These are phyloP conservation scores for Blastocladiella britannica DNA, from an alignment of 192 early-diverging fungal genomes.

Conservation along the genomic window DNA sequence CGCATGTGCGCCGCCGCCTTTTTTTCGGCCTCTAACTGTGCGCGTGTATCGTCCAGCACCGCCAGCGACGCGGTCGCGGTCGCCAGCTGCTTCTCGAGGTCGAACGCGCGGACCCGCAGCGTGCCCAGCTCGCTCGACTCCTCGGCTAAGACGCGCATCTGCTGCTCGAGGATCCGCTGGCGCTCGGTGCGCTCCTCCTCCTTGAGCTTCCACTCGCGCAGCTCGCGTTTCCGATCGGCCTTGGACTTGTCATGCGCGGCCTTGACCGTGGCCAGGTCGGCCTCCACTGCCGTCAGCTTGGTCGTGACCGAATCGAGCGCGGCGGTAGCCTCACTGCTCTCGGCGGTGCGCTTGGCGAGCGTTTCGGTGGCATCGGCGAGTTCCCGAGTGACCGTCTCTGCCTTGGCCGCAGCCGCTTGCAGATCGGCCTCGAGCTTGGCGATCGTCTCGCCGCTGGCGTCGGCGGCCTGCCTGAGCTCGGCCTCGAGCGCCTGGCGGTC, in stretches of 20 bases:
- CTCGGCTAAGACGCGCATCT: not conserved
- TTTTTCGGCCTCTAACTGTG: not conserved
- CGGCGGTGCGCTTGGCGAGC: too few species aligned
- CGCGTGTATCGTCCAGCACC: not conserved
- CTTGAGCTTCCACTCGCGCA: not conserved
- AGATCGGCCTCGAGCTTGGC: slow-evolving; percentile 6
- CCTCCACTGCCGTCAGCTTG: not conserved
- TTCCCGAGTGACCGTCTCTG: slow-evolving; percentile 7
- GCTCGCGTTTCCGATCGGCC: not conserved
- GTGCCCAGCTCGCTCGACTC: not conserved
- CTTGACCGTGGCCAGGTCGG: not conserved
- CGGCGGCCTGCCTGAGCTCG: slow-evolving; percentile 6
- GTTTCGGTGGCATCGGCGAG: slow-evolving; percentile 1
- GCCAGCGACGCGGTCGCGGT: not conserved
- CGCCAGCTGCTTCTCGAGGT: not conserved
- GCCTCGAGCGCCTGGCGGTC: slow-evolving; percentile 11
- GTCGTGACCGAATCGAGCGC: too few species aligned
- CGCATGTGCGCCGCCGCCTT: not conserved
- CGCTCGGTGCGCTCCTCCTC: not conserved
- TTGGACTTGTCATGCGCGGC: not conserved
- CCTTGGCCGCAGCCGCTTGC: slow-evolving; percentile 2
- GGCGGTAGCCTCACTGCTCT: too few species aligned
- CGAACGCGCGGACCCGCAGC: not conserved
- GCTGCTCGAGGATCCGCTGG: not conserved
- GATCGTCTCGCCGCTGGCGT: slow-evolving; percentile 4